These are phyloP conservation scores for Coniochaeta sp. DNA, from an alignment of 2,329 filamentous ascomycete species.

Conservation along the genomic window DNA sequence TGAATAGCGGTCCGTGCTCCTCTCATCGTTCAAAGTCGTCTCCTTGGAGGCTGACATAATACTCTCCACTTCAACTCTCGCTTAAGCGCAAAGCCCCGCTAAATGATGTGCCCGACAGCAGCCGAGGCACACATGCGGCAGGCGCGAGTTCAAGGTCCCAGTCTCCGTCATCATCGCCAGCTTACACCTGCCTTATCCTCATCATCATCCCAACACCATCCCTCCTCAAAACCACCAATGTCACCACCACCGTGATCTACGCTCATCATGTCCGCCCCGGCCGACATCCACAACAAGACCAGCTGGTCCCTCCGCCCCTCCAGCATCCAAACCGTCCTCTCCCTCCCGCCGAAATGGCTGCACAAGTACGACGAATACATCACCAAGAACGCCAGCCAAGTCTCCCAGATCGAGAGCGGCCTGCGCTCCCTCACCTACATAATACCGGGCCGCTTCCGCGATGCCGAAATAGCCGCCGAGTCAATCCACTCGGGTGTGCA, in stretches of 20 bases:
- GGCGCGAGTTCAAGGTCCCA: too few species aligned
- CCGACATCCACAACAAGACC: neutral
- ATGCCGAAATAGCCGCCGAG: constrained; percentile 93
- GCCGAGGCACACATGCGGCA: too few species aligned
- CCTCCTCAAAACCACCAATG: neutral
- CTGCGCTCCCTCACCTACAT: constrained; percentile 92
- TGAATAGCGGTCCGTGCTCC: too few species aligned
- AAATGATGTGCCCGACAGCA: too few species aligned
- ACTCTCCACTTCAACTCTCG: too few species aligned
- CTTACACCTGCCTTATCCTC: too few species aligned
- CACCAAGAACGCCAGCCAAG: constrained; percentile 86
- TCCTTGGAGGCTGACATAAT: too few species aligned
- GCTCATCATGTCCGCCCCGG: neutral
- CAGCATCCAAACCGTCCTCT: constrained; percentile 36
- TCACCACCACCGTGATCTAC: neutral
- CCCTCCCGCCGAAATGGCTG: constrained; percentile 59
- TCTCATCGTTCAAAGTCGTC: too few species aligned
- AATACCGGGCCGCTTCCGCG: constrained; percentile 81
- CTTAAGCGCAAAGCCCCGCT: too few species aligned
- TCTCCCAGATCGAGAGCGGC: constrained; percentile 91
- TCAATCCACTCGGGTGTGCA: constrained; percentile 84
- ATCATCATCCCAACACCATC: neutral
- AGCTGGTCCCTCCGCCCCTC: constrained; percentile 10
- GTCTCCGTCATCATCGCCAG: too few species aligned
- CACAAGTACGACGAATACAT: constrained; percentile 82